These are phyloP conservation scores for Hygrophorus russula DNA, from an alignment of 768 basidiomycete species.

Conservation along the genomic window DNA sequence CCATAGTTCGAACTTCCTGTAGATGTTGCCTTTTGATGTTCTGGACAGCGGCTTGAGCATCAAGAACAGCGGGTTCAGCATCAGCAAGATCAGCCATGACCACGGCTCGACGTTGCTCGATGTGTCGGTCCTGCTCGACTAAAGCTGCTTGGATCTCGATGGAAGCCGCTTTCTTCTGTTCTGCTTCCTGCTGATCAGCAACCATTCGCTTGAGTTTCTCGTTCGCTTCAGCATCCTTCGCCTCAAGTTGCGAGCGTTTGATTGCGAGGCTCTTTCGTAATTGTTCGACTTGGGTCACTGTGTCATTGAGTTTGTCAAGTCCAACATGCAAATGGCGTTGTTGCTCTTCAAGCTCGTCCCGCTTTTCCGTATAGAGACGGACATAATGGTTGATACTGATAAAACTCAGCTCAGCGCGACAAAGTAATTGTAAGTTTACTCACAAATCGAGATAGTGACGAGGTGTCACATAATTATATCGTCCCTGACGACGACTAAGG, in stretches of 20 bases:
- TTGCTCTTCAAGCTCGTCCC: conserved; percentile 95
- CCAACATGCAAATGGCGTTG: conserved; percentile 98
- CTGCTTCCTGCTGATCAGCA: conserved; percentile 95
- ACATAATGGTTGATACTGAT: conserved; percentile 94
- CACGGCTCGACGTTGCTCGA: conserved; percentile 76
- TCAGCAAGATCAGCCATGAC: conserved; percentile 95
- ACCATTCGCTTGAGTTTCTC: conserved; percentile 98
- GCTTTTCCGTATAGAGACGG: conserved; percentile 87
- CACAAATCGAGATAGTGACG: conserved; percentile 98
- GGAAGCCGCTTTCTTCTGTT: conserved; percentile 94
- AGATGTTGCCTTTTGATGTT: conserved; percentile 94
- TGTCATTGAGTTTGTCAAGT: conserved; percentile 90
- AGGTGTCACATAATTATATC: conserved; percentile 93
- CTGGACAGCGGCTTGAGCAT: conserved; percentile 92
- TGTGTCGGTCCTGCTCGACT: conserved; percentile 82
- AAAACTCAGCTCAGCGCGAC: conserved; percentile 7
- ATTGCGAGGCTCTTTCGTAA: conserved; percentile 89
- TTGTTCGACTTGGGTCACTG: conserved; percentile 95
- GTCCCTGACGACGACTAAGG: conserved; percentile 86
- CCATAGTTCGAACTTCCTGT: conserved; percentile 96
- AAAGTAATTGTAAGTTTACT: conserved; percentile 24
- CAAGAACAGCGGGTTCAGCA: conserved; percentile 93
- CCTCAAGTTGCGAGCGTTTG: conserved; percentile 85
- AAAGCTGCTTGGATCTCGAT: conserved; percentile 93
- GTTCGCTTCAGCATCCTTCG: conserved; percentile 92